These are phyloP conservation scores for Oenanthe sinensis DNA, from an alignment of 129 eudicot genomes.

Conservation along the genomic window DNA sequence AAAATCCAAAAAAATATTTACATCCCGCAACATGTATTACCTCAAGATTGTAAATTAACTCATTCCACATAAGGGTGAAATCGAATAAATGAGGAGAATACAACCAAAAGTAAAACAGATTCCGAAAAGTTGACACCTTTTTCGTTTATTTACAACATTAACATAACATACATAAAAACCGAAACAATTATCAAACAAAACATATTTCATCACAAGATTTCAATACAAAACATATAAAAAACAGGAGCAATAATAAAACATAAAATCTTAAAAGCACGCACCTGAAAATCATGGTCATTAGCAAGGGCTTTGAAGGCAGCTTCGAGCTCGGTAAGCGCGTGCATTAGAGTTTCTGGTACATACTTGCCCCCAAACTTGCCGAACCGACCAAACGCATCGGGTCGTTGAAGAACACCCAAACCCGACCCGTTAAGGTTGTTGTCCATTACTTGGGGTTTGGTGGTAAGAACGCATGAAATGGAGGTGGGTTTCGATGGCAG, in stretches of 20 bases:
- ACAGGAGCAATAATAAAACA: background rate
- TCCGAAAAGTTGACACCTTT: no score
- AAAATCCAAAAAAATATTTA: no score
- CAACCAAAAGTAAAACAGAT: no score
- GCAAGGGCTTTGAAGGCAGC: constrained; percentile 55
- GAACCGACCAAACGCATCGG: constrained; percentile 76
- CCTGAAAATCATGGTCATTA: constrained; percentile 49
- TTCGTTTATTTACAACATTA: background rate
- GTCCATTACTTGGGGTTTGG: constrained; percentile 20
- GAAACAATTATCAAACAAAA: background rate
- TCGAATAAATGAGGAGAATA: no score
- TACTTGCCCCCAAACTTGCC: constrained; percentile 87
- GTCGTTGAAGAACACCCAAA: constrained; percentile 32
- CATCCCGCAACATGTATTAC: no score
- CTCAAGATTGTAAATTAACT: background rate
- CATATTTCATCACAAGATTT: background rate
- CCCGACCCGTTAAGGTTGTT: background rate
- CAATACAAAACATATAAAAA: background rate
- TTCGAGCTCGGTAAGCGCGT: constrained; percentile 69
- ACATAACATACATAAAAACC: background rate
- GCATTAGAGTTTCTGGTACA: constrained; percentile 87
- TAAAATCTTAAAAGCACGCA: constrained; percentile 16
- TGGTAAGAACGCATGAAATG: constrained; percentile 33
- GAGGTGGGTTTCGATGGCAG: constrained; percentile 18
- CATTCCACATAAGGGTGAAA: no score